Evolutionary conservation across 495 filamentous ascomycete genomes (phyloP), one percentile per base, ranked within the genome.

Genomic region (Penicillium ucsense): DNA sequence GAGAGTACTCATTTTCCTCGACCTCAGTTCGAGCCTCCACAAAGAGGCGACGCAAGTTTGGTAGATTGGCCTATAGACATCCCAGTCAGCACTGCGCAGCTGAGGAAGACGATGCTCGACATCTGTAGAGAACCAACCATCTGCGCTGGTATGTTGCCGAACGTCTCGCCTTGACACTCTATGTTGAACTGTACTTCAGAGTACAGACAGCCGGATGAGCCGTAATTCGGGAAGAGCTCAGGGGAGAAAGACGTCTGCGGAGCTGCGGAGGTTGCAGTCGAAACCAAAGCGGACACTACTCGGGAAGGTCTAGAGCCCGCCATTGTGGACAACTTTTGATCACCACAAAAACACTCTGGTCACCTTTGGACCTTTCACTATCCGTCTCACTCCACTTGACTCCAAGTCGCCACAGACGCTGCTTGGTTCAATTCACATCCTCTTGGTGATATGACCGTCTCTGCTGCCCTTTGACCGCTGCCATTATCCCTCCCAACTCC

Each of bases 21-120:
- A 85, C 83, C 53, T 97, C 94, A 4, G 88, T 88, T 45, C 92
- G 76, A 8, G 94, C 89, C 68, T 95, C 90, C 43, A 96, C 94
- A 65, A 98, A 97, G 44, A 98, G 82, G 29, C 92, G 89, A 38
- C 92, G 84, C 35, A 98, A 78, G 63, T 98, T 98, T 37, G 92
- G 92, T 42, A 98, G 83, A 66, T 85, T 92, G 52, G 84, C 86
- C 88, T 86, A 52, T 27, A 46, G 49, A 45, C 43, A 38, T 2
- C 20, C 20, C 20, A 20, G 20, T 20, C 20, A 20, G 20, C 20
- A 20, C 20, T 20, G 20, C 20, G 20, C 20, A 20, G 20, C 20
- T 20, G 20, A 20, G 20, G 20, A 20, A 20, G 1, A 20, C 20
- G 20, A 20, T 20, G 20, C 20, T 20, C 20, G 20, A 20, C 20